Evolutionary conservation across 345 rosid genomes (phyloP).

Genomic region (Eucalyptus cloeziana): DNA sequence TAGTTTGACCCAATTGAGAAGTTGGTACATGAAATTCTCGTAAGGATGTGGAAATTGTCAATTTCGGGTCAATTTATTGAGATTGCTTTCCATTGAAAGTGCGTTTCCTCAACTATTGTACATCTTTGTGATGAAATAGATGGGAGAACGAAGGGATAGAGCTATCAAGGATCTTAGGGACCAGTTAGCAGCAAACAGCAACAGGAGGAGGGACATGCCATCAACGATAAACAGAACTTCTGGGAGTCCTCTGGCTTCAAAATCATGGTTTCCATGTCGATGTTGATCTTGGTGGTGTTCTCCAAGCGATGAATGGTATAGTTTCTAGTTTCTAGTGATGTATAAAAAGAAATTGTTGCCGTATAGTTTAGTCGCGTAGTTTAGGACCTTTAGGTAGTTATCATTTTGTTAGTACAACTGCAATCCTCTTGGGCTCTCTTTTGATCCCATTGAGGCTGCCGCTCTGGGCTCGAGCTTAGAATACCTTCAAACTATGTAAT

Average conservation of each 20-base stretch:
- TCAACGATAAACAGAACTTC: constrained; percentile 48
- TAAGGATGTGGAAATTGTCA: neutral
- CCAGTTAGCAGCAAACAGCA: constrained; percentile 41
- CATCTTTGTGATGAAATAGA: constrained; percentile 18
- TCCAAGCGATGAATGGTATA: constrained; percentile 45
- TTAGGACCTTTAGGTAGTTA: neutral
- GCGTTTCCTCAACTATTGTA: neutral
- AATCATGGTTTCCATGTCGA: constrained; percentile 79
- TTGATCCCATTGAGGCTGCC: neutral
- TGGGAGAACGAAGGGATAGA: constrained; percentile 85
- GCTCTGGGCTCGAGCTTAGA: neutral
- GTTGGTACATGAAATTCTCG: neutral
- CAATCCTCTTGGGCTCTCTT: neutral
- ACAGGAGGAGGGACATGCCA: constrained; percentile 12
- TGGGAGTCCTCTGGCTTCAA: constrained; percentile 92
- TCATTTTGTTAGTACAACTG: neutral
- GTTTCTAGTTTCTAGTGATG: neutral
- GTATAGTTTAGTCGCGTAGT: neutral
- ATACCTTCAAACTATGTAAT: neutral
- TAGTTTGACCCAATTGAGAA: neutral
- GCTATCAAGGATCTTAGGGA: constrained; percentile 69
- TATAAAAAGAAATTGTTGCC: neutral
- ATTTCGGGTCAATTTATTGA: neutral
- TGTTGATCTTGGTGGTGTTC: constrained; percentile 76
- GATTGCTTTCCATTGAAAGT: neutral